Percentiles rank a stretch among this genome's conserved stretches.
phyloP scores from a whole-genome alignment of 257 asterid species.

The Solanum phureja region DNA sequence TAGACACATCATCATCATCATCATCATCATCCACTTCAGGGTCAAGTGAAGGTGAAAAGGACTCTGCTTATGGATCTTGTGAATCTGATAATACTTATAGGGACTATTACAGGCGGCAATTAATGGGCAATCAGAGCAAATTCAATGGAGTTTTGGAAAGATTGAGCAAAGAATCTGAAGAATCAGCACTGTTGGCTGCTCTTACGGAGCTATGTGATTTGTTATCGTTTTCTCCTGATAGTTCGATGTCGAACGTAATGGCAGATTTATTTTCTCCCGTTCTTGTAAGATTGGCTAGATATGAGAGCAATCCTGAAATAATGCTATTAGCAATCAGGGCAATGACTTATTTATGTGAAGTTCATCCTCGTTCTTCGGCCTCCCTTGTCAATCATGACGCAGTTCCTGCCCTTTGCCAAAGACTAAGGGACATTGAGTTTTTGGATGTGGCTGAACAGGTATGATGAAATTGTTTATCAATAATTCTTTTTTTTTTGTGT shows the following conservation, averaged over 20 bases:
- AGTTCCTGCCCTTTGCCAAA: slow-evolving; percentile 81
- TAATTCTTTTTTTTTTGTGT: background rate
- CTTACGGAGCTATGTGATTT: slow-evolving; percentile 90
- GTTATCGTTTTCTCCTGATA: slow-evolving; percentile 69
- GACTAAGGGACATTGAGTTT: slow-evolving; percentile 62
- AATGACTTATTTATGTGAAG: slow-evolving; percentile 84
- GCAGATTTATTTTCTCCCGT: slow-evolving; percentile 69
- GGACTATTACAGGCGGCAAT: slow-evolving; percentile 47
- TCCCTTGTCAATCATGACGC: slow-evolving; percentile 79
- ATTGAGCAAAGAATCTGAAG: slow-evolving; percentile 54
- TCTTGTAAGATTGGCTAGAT: slow-evolving; percentile 70
- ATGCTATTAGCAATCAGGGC: slow-evolving; percentile 87
- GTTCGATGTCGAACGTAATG: slow-evolving; percentile 65
- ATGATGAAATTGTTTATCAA: slow-evolving; percentile 17
- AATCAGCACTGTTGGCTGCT: slow-evolving; percentile 69
- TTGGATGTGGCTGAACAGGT: slow-evolving; percentile 98
- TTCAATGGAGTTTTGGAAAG: slow-evolving; percentile 49
- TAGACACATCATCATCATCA: slow-evolving; percentile 76
- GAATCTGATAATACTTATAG: slow-evolving; percentile 62
- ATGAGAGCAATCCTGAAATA: slow-evolving; percentile 60
- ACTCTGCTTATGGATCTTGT: slow-evolving; percentile 60
- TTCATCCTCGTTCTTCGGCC: slow-evolving; percentile 60
- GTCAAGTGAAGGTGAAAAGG: slow-evolving; percentile 75
- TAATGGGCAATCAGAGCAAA: slow-evolving; percentile 45
- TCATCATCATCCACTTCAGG: slow-evolving; percentile 75